Base-by-base conservation (phyloP, 1,284 basidiomycete species). In the Sanghuangporus sanghuang region DNA sequence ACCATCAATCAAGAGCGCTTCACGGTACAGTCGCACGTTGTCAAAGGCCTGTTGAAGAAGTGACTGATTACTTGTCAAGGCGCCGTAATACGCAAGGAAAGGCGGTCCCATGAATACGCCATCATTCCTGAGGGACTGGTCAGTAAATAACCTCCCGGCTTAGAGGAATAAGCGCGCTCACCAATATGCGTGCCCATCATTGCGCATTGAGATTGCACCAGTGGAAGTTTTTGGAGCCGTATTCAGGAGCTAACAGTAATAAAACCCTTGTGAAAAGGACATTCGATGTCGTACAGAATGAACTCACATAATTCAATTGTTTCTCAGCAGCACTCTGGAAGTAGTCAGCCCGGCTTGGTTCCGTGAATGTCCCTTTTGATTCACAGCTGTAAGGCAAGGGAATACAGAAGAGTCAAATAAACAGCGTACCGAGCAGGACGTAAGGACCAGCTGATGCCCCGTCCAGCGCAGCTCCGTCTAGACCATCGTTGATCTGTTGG, bases 61-160 rank as follows among this genome's bases (percentile, higher is more conserved):
- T 0, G 73, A 73, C 38, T 71, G 64, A 68, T 83, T 77, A 18
- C 70, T 60, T 1, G 75, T 77, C 52, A 79, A 76, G 0, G 77
- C 78, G 12, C 80, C 85, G 63, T 82, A 78, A 66, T 81, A 84
- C 0, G 84, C 84, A 3, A 85, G 72, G 71, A 85, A 85, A 0
- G 85, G 85, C 5, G 83, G 83, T 4, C 80, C 84, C 85, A 87
- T 87, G 70, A 81, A 86, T 0, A 85, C 74, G 66, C 73, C 78
- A 70, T 87, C 85, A 27, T 82, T 77, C 85, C 84, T 85, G 16
- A n/a, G 40, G 12, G 40, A 12, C 40, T 6, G 11, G 40, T 11
- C 11, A 42, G 40, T 12, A 6, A 42, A 6, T 42, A 42, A 42
- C 27, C 27, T 32, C 27, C 27, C 27, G 27, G 27, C 27, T 11